Base-by-base conservation (phyloP, 169 alveolate genomes). In the Amoebophrya sp. region DNA sequence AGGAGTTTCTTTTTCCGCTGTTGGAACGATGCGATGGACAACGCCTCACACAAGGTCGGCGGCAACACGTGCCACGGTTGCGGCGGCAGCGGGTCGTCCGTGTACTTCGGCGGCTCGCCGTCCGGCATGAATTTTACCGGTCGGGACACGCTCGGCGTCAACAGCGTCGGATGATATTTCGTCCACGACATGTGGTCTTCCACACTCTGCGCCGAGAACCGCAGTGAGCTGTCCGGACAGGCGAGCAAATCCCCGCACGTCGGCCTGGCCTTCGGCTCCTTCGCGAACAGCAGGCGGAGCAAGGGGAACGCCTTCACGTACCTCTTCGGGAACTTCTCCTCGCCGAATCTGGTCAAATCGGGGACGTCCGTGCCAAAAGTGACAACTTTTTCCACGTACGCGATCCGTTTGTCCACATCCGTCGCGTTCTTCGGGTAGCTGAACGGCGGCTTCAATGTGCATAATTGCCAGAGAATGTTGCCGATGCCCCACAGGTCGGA, bases 101-200 rank as follows among this genome's bases (percentile, higher is more conserved):
- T 25, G 38, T n/a, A 66, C 7, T 7, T 2, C 39, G 83, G 35
- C 10, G 83, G 83, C 35, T 66, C 83, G 35, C 83, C 83, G 83
- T 66, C 83, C 83, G 83, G 83, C 39, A 66, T 2, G 83, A 66
- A 66, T n/a, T n/a, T n/a, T n/a, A n/a, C n/a, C n/a, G n/a, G n/a
- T n/a, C n/a, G n/a, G n/a, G n/a, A n/a, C n/a, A n/a, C n/a, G n/a
- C n/a, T n/a, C n/a, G n/a, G n/a, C n/a, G n/a, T n/a, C n/a, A n/a
- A n/a, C n/a, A n/a, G n/a, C n/a, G n/a, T n/a, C n/a, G n/a, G n/a
- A n/a, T n/a, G n/a, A n/a, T 47, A 47, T 18, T 18, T 47, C 83
- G 32, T 7, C 83, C 83, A 66, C 83, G 10, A 0, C 29, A 18
- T 25, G 83, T 1, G 1, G 83, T 66, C 83, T 25, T 66, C 83